Evolutionary conservation across 2,329 filamentous ascomycete species (phyloP).

Genomic region (Fusarium austroafricanum): DNA sequence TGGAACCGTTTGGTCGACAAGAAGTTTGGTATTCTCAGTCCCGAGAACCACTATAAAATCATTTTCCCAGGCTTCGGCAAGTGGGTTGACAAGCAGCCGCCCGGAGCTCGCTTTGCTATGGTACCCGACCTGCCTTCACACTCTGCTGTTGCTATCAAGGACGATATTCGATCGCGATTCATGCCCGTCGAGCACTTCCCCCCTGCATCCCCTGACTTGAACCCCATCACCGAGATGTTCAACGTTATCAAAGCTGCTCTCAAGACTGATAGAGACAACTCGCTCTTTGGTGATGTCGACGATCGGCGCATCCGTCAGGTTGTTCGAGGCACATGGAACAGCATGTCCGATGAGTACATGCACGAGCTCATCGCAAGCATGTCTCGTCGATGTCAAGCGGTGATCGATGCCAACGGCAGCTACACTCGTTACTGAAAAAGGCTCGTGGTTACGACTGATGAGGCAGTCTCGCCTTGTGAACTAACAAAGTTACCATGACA

Average conservation of each 20-base stretch:
- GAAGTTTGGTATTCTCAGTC: constrained; percentile 3
- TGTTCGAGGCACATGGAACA: constrained; percentile 9
- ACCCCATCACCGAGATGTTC: constrained; percentile 21
- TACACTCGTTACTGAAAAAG: constrained; percentile 15
- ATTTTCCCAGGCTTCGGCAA: constrained; percentile 2
- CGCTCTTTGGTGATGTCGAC: background rate
- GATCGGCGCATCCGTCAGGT: background rate
- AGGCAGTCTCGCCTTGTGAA: background rate
- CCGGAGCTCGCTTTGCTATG: constrained; percentile 5
- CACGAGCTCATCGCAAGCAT: constrained; percentile 18
- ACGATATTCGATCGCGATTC: constrained; percentile 2
- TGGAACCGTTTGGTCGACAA: constrained; percentile 2
- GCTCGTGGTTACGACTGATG: background rate
- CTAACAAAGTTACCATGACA: background rate
- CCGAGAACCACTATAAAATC: background rate
- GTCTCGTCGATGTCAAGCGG: constrained; percentile 27
- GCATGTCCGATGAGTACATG: constrained; percentile 2
- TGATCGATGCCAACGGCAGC: constrained; percentile 30
- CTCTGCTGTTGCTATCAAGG: background rate
- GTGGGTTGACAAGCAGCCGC: constrained; percentile 12
- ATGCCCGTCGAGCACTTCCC: constrained; percentile 18
- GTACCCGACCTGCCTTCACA: background rate
- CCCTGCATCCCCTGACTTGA: constrained; percentile 27
- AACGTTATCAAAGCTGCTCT: constrained; percentile 6
- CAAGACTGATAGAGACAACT: constrained; percentile 1